phyloP scores from a whole-genome alignment of 495 filamentous ascomycete species.

The Podospora comata region DNA sequence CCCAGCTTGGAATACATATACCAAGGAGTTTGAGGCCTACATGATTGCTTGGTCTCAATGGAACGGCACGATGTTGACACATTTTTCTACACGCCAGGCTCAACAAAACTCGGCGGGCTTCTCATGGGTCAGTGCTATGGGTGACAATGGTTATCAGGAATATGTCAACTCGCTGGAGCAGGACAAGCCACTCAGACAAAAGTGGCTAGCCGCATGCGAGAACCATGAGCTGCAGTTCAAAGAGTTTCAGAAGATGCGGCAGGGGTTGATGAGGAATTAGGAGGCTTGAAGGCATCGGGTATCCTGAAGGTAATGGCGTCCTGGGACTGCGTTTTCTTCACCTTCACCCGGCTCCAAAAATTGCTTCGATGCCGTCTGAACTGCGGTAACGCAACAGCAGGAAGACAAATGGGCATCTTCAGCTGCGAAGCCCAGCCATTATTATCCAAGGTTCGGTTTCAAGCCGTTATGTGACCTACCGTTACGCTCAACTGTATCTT shows the following conservation, averaged over 20 bases:
- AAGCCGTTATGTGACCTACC: neutral
- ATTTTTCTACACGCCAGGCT: constrained; percentile 63
- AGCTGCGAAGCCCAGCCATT: neutral
- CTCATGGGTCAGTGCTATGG: constrained; percentile 56
- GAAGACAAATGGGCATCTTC: neutral
- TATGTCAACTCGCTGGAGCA: constrained; percentile 63
- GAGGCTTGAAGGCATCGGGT: neutral
- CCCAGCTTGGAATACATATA: constrained; percentile 57
- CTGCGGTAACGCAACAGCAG: neutral
- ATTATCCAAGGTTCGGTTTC: neutral
- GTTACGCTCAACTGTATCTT: neutral
- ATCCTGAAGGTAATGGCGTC: neutral
- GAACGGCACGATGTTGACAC: constrained; percentile 60
- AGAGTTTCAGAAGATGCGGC: constrained; percentile 41
- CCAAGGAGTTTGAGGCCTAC: constrained; percentile 61
- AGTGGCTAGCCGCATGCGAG: constrained; percentile 64
- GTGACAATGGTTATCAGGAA: constrained; percentile 46
- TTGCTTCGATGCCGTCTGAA: neutral
- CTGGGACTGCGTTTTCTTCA: neutral
- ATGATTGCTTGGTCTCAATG: constrained; percentile 66
- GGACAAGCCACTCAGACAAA: constrained; percentile 58
- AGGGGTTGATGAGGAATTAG: constrained; percentile 3
- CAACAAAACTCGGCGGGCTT: constrained; percentile 39
- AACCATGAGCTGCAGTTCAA: constrained; percentile 59
- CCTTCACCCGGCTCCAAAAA: neutral